Evolutionary conservation across 2,329 filamentous ascomycete genomes (phyloP), one percentile per base, ranked within the genome.

Genomic region (Arthrobotrys conoides): DNA sequence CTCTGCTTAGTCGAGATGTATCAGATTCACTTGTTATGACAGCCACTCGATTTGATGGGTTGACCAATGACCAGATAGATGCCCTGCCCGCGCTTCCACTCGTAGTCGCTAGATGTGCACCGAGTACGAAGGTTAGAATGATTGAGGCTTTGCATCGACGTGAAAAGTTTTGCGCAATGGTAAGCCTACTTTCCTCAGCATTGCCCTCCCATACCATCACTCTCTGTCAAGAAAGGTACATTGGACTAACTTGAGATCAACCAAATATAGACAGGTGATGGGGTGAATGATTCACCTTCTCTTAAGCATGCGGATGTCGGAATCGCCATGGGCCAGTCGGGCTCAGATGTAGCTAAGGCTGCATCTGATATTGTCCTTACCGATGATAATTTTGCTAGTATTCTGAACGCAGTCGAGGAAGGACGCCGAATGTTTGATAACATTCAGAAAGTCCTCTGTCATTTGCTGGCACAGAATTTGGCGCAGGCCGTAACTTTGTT

Each of bases 51-150:
- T 95, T 97, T 81, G 93, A 96, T 83, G 90, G 90, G 79, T 87
- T 96, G 80, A 89, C 88, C 0, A 91, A 95, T 53, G 89, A 87
- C 0, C 89, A 96, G 83, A 92, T 96, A 68, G 93, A 96, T 80
- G 87, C 87, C 0, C 86, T 96, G 14, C 90, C 91, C 3, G 89
- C 93, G 48, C 86, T 96, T 0, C 93, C 93, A 0, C 87, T 95
- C 0, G 93, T 96, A 4, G 91, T 96, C 76, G 93, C 93, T 38
- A 91, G 93, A 33, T 96, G 93, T 83, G 92, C 92, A 0, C 93
- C 93, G 0, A 90, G 92, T 76, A 96, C 93, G 44, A 97, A 97
- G 85, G 93, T 93, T 3, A 90, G 93, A 75, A 96, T 97, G 93
- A 94, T 97, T 65, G 92, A 94, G 81, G 93, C 93, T 5, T 88